Evolutionary conservation across 345 rosid genomes (phyloP).

Genomic region (Raphanus raphanistrum): DNA sequence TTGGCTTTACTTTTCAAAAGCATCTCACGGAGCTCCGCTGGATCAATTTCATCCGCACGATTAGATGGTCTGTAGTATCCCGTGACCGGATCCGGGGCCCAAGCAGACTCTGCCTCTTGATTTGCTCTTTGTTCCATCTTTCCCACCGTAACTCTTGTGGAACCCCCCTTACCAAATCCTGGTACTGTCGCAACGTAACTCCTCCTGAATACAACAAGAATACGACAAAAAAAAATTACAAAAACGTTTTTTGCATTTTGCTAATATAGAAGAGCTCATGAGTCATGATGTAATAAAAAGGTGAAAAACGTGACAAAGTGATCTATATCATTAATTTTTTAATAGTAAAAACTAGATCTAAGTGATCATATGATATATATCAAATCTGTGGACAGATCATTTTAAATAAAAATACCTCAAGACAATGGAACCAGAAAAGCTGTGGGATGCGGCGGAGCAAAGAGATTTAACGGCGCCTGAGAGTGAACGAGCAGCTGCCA

Average conservation of each 20-base stretch:
- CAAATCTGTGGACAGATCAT: not conserved
- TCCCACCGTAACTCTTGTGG: constrained; percentile 40
- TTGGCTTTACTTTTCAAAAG: constrained; percentile 52
- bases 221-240: not conserved
- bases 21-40: constrained; percentile 65
- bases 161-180: constrained; percentile 38
- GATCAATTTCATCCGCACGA: constrained; percentile 54
- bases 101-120: constrained; percentile 43
- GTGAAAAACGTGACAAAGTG: not conserved
- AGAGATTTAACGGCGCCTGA: constrained; percentile 25
- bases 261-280: not conserved
- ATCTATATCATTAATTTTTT: not conserved
- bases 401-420: constrained; percentile 11
- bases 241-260: not conserved
- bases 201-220: constrained; percentile 36
- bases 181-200: constrained; percentile 47
- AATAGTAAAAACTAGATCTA: not conserved
- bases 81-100: constrained; percentile 75
- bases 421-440: constrained; percentile 10
- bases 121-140: constrained; percentile 41
- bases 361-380: not conserved
- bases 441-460: constrained; percentile 11
- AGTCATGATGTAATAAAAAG: not conserved
- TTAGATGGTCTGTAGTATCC: constrained; percentile 72
- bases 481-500: constrained; percentile 37